Base-by-base conservation (phyloP, 2,329 filamentous ascomycete genomes). In the Pestalotiopsis fici region DNA sequence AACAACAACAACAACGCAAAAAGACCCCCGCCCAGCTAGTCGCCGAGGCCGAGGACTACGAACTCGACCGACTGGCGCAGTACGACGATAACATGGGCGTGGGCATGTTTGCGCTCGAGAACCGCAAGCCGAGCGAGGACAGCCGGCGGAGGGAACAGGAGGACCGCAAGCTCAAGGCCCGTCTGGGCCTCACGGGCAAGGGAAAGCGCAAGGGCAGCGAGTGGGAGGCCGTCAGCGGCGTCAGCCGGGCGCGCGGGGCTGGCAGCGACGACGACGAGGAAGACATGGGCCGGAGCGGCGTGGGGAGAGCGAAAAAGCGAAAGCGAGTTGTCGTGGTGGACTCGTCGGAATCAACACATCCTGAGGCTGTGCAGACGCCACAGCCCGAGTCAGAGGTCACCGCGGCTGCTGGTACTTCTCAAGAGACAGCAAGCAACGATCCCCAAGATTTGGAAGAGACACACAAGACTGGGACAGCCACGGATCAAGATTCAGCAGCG, bases 231-330 rank as follows among this genome's bases (percentile, higher is more conserved):
- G 50, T n/a, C 37, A 72, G 72, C 13, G 68, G 71, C 15, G 68
- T 67, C 18, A 68, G 50, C 4, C 64, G 25, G 23, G 43, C 18
- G 3, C 50, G 39, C n/a, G 59, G 15, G 2, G 56, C 54, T 39
- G 65, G 37, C 3, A 64, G 28, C 2, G 64, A 43, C 21, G 68
- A 67, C 47, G 69, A 72, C 15, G 71, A 78, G 35, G 75, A 77
- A 56, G 76, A 78, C 65, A 65, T 72, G 4, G 76, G 77, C 28
- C 74, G 77, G 60, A 72, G 76, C 66, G 76, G 71, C 37, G 68
- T 78, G 5, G 77, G 76, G 9, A 67, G 76, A 59, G 72, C 69
- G n/a, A 78, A 76, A 71, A 76, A 72, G 67, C 59, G 18, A 68
- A 66, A 35, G 67, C 67, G 57, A 21, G 54, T 25, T 11, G 35